These are phyloP conservation scores for Phytophthora niederhauseri DNA, from an alignment of 352 stramenopile genomes.

Conservation along the genomic window DNA sequence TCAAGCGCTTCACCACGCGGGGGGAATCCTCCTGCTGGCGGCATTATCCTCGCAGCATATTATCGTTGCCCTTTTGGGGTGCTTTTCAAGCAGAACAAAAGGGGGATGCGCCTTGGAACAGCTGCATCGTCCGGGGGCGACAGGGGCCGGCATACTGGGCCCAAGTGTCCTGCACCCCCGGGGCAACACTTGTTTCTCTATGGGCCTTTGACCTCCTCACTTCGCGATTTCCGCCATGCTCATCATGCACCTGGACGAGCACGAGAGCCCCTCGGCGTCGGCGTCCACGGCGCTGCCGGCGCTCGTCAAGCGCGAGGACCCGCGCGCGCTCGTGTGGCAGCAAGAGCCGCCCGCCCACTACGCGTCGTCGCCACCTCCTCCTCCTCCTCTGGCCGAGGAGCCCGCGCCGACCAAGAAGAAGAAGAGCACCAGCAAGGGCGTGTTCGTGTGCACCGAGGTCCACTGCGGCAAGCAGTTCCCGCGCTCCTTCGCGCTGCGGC, in stretches of 20 bases:
- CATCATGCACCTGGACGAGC: conserved; percentile 21
- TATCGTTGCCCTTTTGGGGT: conserved; percentile 15
- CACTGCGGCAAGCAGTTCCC: conserved; percentile 89
- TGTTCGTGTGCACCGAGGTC: conserved; percentile 77
- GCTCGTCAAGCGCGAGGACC: conserved; percentile 28
- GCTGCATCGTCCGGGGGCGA: conserved; percentile 16
- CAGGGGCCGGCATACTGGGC: conserved; percentile 13
- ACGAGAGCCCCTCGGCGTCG: neutral
- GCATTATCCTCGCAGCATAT: neutral
- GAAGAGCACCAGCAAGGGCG: conserved; percentile 40
- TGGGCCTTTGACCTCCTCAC: conserved; percentile 28
- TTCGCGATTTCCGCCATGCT: conserved; percentile 47
- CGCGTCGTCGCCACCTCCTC: neutral
- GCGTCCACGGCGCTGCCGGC: conserved; percentile 14
- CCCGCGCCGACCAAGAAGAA: conserved; percentile 50
- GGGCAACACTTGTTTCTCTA: neutral
- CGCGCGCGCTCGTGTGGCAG: conserved; percentile 20
- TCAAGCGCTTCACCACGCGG: no score
- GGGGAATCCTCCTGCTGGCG: neutral
- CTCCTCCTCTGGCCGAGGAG: neutral
- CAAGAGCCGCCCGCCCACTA: conserved; percentile 9
- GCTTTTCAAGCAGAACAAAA: conserved; percentile 34
- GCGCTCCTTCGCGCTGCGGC: conserved; percentile 79
- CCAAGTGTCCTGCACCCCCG: conserved; percentile 2
- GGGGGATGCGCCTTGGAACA: conserved; percentile 18